Evolutionary conservation across 495 filamentous ascomycete genomes (phyloP), one percentile per base, ranked within the genome.

Genomic region (Achaetomiella virescens): DNA sequence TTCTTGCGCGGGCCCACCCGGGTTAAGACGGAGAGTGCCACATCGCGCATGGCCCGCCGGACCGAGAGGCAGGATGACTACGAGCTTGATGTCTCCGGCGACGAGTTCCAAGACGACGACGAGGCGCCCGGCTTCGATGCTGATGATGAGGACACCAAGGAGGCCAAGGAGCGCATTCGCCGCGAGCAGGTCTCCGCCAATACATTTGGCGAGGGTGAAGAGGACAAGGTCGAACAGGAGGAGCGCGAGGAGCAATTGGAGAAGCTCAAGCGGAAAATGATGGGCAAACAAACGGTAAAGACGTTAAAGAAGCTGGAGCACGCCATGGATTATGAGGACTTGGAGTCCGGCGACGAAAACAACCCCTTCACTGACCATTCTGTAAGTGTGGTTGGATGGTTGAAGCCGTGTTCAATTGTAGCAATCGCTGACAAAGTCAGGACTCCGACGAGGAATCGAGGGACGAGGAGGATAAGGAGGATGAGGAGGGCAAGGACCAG

Each of bases 171-270:
- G 51, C 80, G 84, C 57, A 86, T 97, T 58, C 93, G 91, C 57
- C 83, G 88, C 35, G 91, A 98, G 63, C 90, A 93, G 61, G 74
- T 91, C 29, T 82, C 81, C 54, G 92, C 93, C 14, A 95, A 96
- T 62, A 72, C 92, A 7, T 96, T 96, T 60, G 85, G 87, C 54
- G 73, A 89, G 14, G 89, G 87, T 59, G 84, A 95, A 18, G 89
- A 97, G 68, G 82, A 85, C 52, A 88, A 96, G 56, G 88, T 90
- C 35, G 90, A 97, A 50, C 75, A 84, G 48, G 86, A 92, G 64
- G 88, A 93, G 67, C 65, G 79, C 11, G 80, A 85, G 57, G 78
- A 86, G 63, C 78, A 85, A 69, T 78, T 77, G 62, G 85, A 89
- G 45, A 83, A 83, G 56, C 79, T 86, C 53, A 78, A 83, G 59